A percentile compares a stretch with the other conserved stretches of the same genome.
Evolutionary conservation across 331 rosid genomes (phyloP).

Genomic region (Phaseolus coccineus): DNA sequence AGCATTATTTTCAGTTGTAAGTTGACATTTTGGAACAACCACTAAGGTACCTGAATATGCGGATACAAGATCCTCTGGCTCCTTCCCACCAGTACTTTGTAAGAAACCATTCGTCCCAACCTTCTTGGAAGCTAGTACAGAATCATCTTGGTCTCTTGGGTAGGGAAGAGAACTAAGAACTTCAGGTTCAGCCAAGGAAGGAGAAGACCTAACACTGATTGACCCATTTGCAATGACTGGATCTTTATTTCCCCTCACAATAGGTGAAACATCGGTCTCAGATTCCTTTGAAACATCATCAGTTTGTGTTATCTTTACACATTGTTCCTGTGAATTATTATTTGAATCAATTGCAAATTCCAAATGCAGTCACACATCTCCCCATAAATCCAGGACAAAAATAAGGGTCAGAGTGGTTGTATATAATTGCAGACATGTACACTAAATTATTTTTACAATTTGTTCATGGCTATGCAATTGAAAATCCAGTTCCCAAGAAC

Average conservation of each 20-base stretch:
- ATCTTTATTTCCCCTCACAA: constrained; percentile 43
- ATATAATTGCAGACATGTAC: constrained; percentile 66
- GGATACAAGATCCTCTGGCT: constrained; percentile 42
- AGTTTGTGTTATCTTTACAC: constrained; percentile 51
- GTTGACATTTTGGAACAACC: constrained; percentile 53
- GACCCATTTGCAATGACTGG: constrained; percentile 51
- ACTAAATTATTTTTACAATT: constrained; percentile 67
- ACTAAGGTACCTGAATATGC: constrained; percentile 48
- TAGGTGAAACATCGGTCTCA: constrained; percentile 45
- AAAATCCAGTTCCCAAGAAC: constrained; percentile 61
- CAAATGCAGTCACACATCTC: constrained; percentile 67
- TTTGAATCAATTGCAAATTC: constrained; percentile 68
- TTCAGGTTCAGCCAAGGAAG: constrained; percentile 44
- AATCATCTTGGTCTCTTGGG: constrained; percentile 42
- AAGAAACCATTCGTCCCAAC: constrained; percentile 38
- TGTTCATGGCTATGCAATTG: constrained; percentile 63
- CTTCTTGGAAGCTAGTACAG: constrained; percentile 37
- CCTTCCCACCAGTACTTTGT: constrained; percentile 46
- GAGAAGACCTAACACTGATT: constrained; percentile 40
- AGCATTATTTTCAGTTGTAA: constrained; percentile 47
- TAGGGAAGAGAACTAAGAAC: constrained; percentile 34
- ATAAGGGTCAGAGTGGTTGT: constrained; percentile 58
- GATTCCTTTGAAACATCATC: constrained; percentile 54
- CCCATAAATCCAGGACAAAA: constrained; percentile 69
- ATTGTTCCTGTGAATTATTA: constrained; percentile 71